Base-by-base conservation (phyloP, 2,329 filamentous ascomycete species). In the Xylaria sp. region DNA sequence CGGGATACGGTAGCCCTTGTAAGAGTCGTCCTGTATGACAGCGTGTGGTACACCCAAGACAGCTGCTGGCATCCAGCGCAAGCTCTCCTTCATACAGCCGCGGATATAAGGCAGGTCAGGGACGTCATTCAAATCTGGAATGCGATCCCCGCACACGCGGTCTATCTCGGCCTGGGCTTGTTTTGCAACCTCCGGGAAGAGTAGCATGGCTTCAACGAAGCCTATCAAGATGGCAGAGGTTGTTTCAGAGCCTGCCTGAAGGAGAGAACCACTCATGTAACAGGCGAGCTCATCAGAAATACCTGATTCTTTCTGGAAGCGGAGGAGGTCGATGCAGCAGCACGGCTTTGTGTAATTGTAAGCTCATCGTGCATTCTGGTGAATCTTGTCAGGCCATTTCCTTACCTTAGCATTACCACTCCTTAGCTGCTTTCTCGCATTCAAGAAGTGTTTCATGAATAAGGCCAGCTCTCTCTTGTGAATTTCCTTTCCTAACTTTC, bases 81-180 rank as follows among this genome's bases (percentile, higher is more conserved):
- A 13, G 31, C 31, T 56, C 34, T 87, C 84, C 58, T 86, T 85
- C 10, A 58, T 44, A 13, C 55, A 58, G 1, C 37, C 80, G 18
- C 80, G 75, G 8, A 85, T 77, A 68, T 87, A 87, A 0, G 83
- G 84, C 8, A 87, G 75, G 2, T 79, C 73, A 0, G 20, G 10
- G 2, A 80, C 77, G 67, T 87, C 85, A 0, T 80, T 71, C 62
- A 83, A 78, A 1, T 72, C 76, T 0, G 85, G 86, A 2, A 85
- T 63, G 1, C 84, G 77, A 3, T 80, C 75, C 1, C 84, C 84
- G 13, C 84, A 76, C 0, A 86, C 78, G 0, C 73, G 51, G 44
- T 86, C 83, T 1, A 87, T 77, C 56, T 76, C 72, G 7, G 59
- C 65, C 37, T 75, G 73, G 1, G 68, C 74, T 8, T 18, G n/a